These are phyloP conservation scores for Hypoxylon trugodes DNA, from an alignment of 495 filamentous ascomycete species.

Conservation along the genomic window DNA sequence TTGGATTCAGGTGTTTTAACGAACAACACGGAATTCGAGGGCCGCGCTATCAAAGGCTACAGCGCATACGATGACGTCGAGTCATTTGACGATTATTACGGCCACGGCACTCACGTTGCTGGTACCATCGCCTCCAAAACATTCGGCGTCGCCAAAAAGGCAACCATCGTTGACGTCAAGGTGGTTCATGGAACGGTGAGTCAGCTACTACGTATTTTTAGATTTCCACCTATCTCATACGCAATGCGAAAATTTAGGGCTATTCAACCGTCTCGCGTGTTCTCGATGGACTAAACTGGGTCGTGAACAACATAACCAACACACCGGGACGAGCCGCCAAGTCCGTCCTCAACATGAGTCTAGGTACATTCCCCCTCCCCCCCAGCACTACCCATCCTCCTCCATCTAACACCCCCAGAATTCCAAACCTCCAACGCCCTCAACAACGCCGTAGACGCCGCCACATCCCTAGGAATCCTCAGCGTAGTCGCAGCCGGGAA, in stretches of 20 bases:
- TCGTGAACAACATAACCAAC: conserved; percentile 46
- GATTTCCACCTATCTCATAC: neutral
- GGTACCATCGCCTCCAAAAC: conserved; percentile 46
- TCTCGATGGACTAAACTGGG: conserved; percentile 62
- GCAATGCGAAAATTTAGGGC: conserved; percentile 33
- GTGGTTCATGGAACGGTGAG: conserved; percentile 43
- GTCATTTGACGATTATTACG: conserved; percentile 50
- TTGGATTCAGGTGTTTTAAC: conserved; percentile 58
- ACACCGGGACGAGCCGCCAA: conserved; percentile 34
- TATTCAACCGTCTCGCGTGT: conserved; percentile 51
- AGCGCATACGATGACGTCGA: conserved; percentile 48
- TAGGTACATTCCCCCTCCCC: conserved; percentile 48
- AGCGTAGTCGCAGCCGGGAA: conserved; percentile 56
- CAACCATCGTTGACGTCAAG: conserved; percentile 47
- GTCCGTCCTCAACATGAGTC: conserved; percentile 55
- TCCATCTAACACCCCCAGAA: conserved; percentile 3
- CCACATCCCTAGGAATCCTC: conserved; percentile 51
- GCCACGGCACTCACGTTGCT: conserved; percentile 50
- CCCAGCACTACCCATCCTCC: conserved; percentile 22
- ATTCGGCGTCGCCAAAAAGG: conserved; percentile 50
- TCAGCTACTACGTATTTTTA: neutral
- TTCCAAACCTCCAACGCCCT: conserved; percentile 34
- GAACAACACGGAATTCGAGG: conserved; percentile 58
- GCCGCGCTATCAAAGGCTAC: conserved; percentile 59
- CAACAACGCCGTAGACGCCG: conserved; percentile 52